These are phyloP conservation scores for Apiotrichum siamense DNA, from an alignment of 1,284 basidiomycete genomes.

Conservation along the genomic window DNA sequence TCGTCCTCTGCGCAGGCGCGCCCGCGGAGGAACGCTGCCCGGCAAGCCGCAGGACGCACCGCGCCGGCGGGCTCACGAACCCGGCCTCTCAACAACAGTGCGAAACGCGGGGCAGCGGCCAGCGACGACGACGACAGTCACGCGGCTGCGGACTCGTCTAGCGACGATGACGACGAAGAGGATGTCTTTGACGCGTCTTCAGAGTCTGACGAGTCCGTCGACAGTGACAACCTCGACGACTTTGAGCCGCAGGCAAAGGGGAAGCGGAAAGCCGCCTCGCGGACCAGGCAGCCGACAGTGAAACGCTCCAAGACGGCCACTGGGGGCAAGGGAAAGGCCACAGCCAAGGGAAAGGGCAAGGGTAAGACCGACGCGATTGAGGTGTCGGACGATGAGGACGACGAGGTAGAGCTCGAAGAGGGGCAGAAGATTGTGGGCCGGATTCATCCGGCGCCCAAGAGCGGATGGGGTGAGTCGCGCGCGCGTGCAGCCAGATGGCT, in stretches of 20 bases:
- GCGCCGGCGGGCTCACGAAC: no score
- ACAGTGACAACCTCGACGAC: conserved; percentile 30
- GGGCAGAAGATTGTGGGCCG: conserved; percentile 47
- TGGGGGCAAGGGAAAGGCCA: neutral
- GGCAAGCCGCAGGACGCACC: no score
- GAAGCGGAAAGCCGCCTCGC: neutral
- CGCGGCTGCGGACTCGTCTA: conserved; percentile 9
- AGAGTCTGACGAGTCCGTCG: conserved; percentile 31
- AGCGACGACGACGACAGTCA: conserved; percentile 30
- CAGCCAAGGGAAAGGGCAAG: conserved; percentile 2
- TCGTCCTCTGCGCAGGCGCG: no score
- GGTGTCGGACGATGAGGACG: conserved; percentile 28
- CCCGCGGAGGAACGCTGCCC: no score
- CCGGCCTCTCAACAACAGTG: no score
- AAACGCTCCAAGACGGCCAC: neutral
- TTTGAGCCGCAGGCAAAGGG: conserved; percentile 11
- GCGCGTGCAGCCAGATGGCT: neutral
- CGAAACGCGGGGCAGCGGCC: no score
- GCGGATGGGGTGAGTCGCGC: conserved; percentile 61
- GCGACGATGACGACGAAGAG: conserved; percentile 19
- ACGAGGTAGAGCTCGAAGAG: conserved; percentile 27
- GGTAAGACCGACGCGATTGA: neutral
- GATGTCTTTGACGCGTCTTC: no score
- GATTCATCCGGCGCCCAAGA: conserved; percentile 60
- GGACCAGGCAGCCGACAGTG: no score